These are phyloP conservation scores for Aspergillus uvarum DNA, from an alignment of 2,329 filamentous ascomycete genomes.

Conservation along the genomic window DNA sequence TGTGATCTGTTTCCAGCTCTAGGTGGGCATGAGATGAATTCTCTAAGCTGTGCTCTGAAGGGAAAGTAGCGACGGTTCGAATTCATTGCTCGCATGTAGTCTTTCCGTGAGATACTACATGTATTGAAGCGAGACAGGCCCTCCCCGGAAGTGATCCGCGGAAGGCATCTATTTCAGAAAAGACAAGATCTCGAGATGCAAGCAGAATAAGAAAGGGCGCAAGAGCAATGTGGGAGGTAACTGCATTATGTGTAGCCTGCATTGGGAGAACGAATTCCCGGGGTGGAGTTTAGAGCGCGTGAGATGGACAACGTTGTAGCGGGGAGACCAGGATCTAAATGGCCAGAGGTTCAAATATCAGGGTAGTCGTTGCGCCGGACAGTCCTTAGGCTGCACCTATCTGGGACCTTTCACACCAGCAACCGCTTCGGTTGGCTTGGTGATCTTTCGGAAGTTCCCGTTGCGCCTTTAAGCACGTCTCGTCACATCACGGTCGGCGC, in stretches of 20 bases:
- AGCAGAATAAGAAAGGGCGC: background rate
- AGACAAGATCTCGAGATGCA: background rate
- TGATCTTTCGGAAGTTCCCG: conserved; percentile 17
- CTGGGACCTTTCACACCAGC: conserved; percentile 16
- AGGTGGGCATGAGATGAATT: background rate
- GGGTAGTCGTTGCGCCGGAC: conserved; percentile 11
- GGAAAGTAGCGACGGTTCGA: background rate
- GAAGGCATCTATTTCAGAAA: conserved; percentile 1
- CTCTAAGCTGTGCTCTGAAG: background rate
- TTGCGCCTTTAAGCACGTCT: conserved; percentile 15
- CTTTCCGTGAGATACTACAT: conserved; percentile 3
- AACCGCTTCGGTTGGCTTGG: conserved; percentile 16
- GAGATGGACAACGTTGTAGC: conserved; percentile 1
- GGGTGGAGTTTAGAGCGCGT: conserved; percentile 10
- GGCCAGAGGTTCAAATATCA: conserved; percentile 11
- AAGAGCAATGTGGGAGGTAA: conserved; percentile 2
- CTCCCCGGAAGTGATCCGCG: background rate
- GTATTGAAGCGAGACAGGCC: conserved; percentile 1
- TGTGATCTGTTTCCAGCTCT: background rate
- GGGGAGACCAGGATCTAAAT: conserved; percentile 15
- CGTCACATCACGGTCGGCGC: conserved; percentile 22
- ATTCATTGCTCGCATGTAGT: background rate
- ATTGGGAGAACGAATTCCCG: conserved; percentile 3
- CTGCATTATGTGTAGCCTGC: conserved; percentile 13
- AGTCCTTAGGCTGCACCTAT: conserved; percentile 13